Base-by-base conservation (phyloP, 148 eudicot species). In the Chenopodium quinoa region DNA sequence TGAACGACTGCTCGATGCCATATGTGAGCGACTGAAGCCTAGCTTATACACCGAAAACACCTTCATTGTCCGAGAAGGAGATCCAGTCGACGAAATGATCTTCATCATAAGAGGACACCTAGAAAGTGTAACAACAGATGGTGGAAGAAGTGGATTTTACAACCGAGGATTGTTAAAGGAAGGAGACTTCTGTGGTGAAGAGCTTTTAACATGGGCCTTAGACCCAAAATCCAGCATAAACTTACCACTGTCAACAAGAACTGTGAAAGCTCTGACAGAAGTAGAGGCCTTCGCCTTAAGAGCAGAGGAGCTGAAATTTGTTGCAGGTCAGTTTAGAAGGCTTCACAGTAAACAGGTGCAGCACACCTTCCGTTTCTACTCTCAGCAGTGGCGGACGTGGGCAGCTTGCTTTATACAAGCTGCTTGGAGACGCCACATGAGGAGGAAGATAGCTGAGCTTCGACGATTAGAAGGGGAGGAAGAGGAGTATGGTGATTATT, bases 381-480 rank as follows among this genome's bases (percentile, higher is more conserved):
- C 99, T 2, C 98, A 94, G 47, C 99, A 94, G 70, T 97, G 99
- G 99, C 79, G 91, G 84, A 97, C 98, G 0, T 97, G 99, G 99
- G 99, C 98, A 1, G 92, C 99, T 20, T 89, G 95, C 77, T 94
- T 94, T 65, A 94, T 96, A 25, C 99, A 97, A 87, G 98, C 98
- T 7, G 98, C 97, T 0, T 97, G 99, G 99, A 87, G 99, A 10
- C 83, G 98, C 31, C 84, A 91, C 56, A 86, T 88, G 19, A 91
- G 92, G 80, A 86, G 95, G 83, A 97, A 92, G 84, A 44, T 91
- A 71, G 93, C 82, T 22, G 86, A 93, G 86, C 85, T 85, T 12
- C 86, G 86, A 0, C 86, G 90, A 52, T 89, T 83, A 78, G 95
- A 92, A 65, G 91, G 85, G 52, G 94, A 86, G 25, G 91, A 84